Percentiles rank a stretch among this genome's conserved stretches.
Evolutionary conservation across 805 yeast species (phyloP).

Genomic region (Komagataella kurtzmanii): DNA sequence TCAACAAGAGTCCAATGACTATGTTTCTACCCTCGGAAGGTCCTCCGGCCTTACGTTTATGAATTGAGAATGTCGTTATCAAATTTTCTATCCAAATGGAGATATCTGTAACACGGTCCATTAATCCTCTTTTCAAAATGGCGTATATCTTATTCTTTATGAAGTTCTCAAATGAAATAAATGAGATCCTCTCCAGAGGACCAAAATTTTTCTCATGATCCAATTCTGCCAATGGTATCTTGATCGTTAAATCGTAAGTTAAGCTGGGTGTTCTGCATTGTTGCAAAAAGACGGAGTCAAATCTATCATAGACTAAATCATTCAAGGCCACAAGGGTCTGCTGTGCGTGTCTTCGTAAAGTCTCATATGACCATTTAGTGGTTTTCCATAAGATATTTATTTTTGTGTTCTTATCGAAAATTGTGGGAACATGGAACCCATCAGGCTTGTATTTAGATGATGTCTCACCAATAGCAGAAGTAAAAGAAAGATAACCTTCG

Average conservation of each 20-base stretch:
- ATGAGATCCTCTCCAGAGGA: slow-evolving; percentile 59
- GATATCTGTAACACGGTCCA: slow-evolving; percentile 28
- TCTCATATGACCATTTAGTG: slow-evolving; percentile 51
- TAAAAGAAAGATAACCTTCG: slow-evolving; percentile 55
- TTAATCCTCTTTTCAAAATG: slow-evolving; percentile 44
- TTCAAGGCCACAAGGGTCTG: slow-evolving; percentile 57
- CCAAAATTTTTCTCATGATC: slow-evolving; percentile 37
- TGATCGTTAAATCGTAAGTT: slow-evolving; percentile 53
- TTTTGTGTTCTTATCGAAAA: slow-evolving; percentile 65
- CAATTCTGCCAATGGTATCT: slow-evolving; percentile 31
- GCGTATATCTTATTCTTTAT: slow-evolving; percentile 47
- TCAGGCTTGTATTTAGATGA: slow-evolving; percentile 31
- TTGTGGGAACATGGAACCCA: slow-evolving; percentile 63
- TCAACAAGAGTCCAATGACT: slow-evolving; percentile 51
- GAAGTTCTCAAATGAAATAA: slow-evolving; percentile 55
- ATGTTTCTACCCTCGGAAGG: slow-evolving; percentile 16
- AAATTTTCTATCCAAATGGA: slow-evolving; percentile 16
- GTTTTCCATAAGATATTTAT: slow-evolving; percentile 74
- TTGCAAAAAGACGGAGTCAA: slow-evolving; percentile 61
- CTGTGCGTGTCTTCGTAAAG: slow-evolving; percentile 50
- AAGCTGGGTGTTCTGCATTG: slow-evolving; percentile 38
- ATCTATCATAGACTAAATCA: slow-evolving; percentile 76
- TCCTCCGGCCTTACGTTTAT: slow-evolving; percentile 11
- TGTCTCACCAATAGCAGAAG: slow-evolving; percentile 35
- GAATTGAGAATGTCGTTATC: slow-evolving; percentile 1